These are phyloP conservation scores for Didymella glomerata DNA, from an alignment of 2,329 filamentous ascomycete genomes.

Conservation along the genomic window DNA sequence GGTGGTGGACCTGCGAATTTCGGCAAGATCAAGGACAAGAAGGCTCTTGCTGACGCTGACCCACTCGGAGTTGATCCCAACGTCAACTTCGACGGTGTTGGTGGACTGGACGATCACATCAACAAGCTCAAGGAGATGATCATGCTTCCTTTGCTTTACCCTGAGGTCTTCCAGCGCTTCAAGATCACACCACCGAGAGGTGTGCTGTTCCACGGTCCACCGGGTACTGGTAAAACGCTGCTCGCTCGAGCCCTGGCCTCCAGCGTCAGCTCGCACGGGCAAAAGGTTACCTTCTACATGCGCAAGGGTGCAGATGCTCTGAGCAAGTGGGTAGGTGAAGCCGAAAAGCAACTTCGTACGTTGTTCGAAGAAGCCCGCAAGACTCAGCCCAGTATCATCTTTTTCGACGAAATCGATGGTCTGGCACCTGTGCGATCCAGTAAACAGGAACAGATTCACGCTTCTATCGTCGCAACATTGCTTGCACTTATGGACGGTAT, in stretches of 20 bases:
- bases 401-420: constrained; percentile 99
- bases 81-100: constrained; percentile 93
- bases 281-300: constrained; percentile 99
- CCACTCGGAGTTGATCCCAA: constrained; percentile 91
- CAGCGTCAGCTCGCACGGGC: constrained; percentile 84
- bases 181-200: constrained; percentile 93
- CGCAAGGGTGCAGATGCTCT: constrained; percentile 96
- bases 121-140: constrained; percentile 99
- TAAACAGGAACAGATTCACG: constrained; percentile 98
- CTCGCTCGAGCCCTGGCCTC: constrained; percentile 91
- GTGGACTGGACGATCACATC: constrained; percentile 90
- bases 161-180: constrained; percentile 90
- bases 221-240: constrained; percentile 97
- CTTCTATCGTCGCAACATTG: constrained; percentile 75
- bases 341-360: constrained; percentile 90
- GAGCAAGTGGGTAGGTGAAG: constrained; percentile 99
- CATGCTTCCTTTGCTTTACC: constrained; percentile 89
- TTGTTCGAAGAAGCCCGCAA: constrained; percentile 95
- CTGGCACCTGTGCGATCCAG: constrained; percentile 94
- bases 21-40: constrained; percentile 92
- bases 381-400: constrained; percentile 98
- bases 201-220: constrained; percentile 95
- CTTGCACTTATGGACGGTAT: constrained; percentile 61
- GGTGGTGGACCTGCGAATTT: constrained; percentile 79
- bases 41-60: constrained; percentile 90